These are phyloP conservation scores for Casaregolazyma suthepensis DNA, from an alignment of 1,139 yeast species.

Conservation along the genomic window DNA sequence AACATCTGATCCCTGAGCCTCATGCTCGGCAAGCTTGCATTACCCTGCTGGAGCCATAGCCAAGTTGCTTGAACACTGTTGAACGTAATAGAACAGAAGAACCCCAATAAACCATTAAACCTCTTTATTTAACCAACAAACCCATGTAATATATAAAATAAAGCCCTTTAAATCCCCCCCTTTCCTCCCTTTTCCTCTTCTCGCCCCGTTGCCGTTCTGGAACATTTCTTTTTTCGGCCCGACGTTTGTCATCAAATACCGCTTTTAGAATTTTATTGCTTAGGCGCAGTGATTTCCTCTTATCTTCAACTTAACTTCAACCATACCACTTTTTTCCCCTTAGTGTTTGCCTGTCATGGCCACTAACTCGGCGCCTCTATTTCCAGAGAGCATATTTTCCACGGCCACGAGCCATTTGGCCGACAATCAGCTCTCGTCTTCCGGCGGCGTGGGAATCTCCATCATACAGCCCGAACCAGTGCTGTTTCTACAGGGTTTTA, in stretches of 20 bases:
- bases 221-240: background rate
- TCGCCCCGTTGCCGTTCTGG: background rate
- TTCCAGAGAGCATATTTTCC: constrained; percentile 7
- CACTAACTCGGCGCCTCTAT: constrained; percentile 8
- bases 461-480: constrained; percentile 72
- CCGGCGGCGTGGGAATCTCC: constrained; percentile 20
- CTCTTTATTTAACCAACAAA: background rate
- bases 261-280: background rate
- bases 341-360: background rate
- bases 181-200: background rate
- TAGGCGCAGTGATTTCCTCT: background rate
- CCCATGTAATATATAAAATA: background rate
- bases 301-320: background rate
- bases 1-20: no score
- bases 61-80: no score
- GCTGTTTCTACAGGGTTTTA: constrained; percentile 77
- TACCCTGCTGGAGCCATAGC: no score
- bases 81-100: no score
- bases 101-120: background rate
- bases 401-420: constrained; percentile 10
- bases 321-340: background rate
- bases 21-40: no score
- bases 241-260: background rate
- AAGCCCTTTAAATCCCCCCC: background rate
- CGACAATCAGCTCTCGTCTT: constrained; percentile 17